phyloP scores from a whole-genome alignment of 495 filamentous ascomycete genomes.

The Aspergillus incahuasiensis region DNA sequence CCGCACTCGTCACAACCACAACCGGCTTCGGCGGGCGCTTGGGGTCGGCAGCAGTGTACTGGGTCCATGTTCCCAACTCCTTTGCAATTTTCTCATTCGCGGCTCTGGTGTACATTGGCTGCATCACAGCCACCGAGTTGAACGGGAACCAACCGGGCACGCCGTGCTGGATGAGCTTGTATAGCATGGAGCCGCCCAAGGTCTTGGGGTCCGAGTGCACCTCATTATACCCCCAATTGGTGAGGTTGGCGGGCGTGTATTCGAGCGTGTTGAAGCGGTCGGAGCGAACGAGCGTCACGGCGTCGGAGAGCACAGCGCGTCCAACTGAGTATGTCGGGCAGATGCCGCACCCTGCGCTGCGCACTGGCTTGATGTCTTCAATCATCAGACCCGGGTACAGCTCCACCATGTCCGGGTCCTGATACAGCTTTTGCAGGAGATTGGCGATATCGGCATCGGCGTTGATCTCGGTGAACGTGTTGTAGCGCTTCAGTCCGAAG shows the following conservation, averaged over 20 bases:
- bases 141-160: conserved; percentile 75
- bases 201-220: conserved; percentile 63
- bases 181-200: conserved; percentile 78
- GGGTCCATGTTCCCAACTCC: too few relatives aligned
- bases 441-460: conserved; percentile 15
- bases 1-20: too few relatives aligned
- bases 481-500: conserved; percentile 51
- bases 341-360: conserved; percentile 49
- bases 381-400: conserved; percentile 57
- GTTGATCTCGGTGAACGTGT: conserved; percentile 59
- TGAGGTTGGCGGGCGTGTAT: conserved; percentile 59
- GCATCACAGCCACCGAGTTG: conserved; percentile 79
- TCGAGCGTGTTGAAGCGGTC: conserved; percentile 50
- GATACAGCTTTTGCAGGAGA: conserved; percentile 36
- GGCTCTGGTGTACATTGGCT: conserved; percentile 52
- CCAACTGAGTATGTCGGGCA: conserved; percentile 54
- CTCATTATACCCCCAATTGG: conserved; percentile 72
- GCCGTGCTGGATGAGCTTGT: conserved; percentile 71
- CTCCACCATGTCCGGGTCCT: conserved; percentile 58
- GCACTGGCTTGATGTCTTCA: conserved; percentile 49
- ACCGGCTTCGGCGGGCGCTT: too few relatives aligned
- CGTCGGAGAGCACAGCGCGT: conserved; percentile 48
- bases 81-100: too few relatives aligned
- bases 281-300: conserved; percentile 49
- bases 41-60: too few relatives aligned